A percentile compares a stretch with the other conserved stretches of the same genome.
Evolutionary conservation across 2,329 filamentous ascomycete species (phyloP).

Genomic region (Epichloe gansuensis): DNA sequence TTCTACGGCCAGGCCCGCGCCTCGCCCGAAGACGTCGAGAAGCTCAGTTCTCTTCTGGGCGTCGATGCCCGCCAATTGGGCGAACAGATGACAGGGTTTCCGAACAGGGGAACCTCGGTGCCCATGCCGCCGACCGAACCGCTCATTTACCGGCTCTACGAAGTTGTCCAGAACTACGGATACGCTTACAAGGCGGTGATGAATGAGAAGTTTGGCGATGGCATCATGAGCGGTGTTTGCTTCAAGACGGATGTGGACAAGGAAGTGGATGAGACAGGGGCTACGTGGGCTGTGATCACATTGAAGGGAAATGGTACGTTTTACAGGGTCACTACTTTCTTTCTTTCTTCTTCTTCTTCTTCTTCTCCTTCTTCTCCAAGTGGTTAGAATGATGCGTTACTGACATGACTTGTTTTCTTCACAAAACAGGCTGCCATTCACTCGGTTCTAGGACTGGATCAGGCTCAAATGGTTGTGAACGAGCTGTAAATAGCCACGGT

Average conservation of each 20-base stretch:
- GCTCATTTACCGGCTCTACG: conserved; percentile 74
- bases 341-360: no score
- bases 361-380: no score
- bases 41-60: conserved; percentile 53
- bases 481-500: no score
- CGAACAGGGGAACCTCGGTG: conserved; percentile 60
- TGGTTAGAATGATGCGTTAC: background rate
- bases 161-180: conserved; percentile 94
- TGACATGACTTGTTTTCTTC: background rate
- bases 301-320: conserved; percentile 67
- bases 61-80: conserved; percentile 46
- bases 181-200: conserved; percentile 91
- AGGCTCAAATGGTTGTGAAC: background rate
- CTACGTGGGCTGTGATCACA: conserved; percentile 75
- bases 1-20: conserved; percentile 84
- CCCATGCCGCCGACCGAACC: conserved; percentile 27
- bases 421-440: conserved; percentile 19
- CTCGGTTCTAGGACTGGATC: conserved; percentile 14
- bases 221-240: conserved; percentile 92
- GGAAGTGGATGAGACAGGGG: conserved; percentile 75
- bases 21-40: conserved; percentile 52
- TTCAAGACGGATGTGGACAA: conserved; percentile 89
- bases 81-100: conserved; percentile 57
- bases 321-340: background rate
- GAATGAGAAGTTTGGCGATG: conserved; percentile 90